Percentiles rank a stretch among this genome's conserved stretches.
Evolutionary conservation across 371 early-diverging fungal genomes (phyloP).

Genomic region (Blakeslea trispora): DNA sequence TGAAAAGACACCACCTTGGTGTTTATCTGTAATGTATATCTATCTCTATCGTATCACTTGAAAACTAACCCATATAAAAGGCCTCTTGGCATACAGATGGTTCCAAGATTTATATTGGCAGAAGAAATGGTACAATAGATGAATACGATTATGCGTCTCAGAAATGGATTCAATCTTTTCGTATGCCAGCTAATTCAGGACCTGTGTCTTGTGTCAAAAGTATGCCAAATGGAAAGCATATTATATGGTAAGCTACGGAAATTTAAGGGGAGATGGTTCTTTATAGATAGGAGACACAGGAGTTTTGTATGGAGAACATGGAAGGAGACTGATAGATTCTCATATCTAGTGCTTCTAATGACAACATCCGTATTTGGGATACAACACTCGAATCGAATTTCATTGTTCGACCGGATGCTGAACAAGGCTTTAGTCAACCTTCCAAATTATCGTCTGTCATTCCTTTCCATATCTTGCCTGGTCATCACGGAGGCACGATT

Average conservation of each 20-base stretch:
- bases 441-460: constrained; percentile 31
- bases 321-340: background rate
- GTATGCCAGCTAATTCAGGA: constrained; percentile 90
- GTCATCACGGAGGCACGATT: constrained; percentile 72
- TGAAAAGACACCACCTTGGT: constrained; percentile 87
- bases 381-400: constrained; percentile 43
- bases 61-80: too few species aligned
- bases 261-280: constrained; percentile 1
- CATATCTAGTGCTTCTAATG: constrained; percentile 79
- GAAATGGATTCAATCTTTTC: constrained; percentile 66
- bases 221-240: constrained; percentile 80
- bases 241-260: constrained; percentile 75
- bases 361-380: constrained; percentile 94
- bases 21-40: constrained; percentile 59
- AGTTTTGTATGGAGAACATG: background rate
- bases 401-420: constrained; percentile 36
- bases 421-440: constrained; percentile 21
- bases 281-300: too few species aligned
- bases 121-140: constrained; percentile 87
- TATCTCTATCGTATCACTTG: background rate
- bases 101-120: constrained; percentile 68
- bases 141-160: constrained; percentile 83
- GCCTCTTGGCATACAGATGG: constrained; percentile 90
- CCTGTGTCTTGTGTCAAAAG: constrained; percentile 79
- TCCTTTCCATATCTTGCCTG: constrained; percentile 52